Conservation (phyloP, 1,284 basidiomycete genomes). For the Trichosporon ovoides region DNA sequence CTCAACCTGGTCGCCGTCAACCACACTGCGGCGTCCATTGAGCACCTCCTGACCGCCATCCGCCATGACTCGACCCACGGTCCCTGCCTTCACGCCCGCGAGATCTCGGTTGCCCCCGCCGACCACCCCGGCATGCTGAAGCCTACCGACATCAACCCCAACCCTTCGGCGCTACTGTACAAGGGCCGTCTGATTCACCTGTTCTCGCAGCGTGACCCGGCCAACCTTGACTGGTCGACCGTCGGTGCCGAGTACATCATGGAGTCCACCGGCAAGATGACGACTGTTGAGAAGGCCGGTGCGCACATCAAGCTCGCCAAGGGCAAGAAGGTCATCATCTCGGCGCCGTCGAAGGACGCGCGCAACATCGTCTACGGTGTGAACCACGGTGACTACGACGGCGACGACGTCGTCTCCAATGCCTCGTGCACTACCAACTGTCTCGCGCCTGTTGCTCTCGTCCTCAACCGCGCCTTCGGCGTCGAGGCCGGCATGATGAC, state of each 20-base stretch:
- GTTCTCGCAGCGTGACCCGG: constrained; percentile 44
- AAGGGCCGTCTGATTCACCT: constrained; percentile 44
- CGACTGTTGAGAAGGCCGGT: constrained; percentile 41
- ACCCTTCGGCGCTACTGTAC: constrained; percentile 37
- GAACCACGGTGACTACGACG: constrained; percentile 43
- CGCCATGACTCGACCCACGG: constrained; percentile 50
- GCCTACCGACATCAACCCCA: constrained; percentile 32
- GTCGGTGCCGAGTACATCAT: constrained; percentile 47
- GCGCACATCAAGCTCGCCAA: constrained; percentile 41
- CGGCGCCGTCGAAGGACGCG: constrained; percentile 45
- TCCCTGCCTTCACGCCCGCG: constrained; percentile 23
- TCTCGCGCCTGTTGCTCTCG: constrained; percentile 47
- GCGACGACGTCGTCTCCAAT: constrained; percentile 47
- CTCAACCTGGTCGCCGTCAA: constrained; percentile 47
- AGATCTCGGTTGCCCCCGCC: constrained; percentile 34
- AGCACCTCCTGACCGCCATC: constrained; percentile 44
- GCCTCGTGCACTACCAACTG: constrained; percentile 51
- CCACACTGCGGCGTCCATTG: constrained; percentile 47
- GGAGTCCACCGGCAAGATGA: constrained; percentile 47
- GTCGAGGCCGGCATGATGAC: constrained; percentile 51
- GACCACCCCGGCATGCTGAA: constrained; percentile 37
- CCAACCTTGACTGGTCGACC: constrained; percentile 42
- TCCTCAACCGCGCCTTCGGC: constrained; percentile 45
- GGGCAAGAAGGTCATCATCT: constrained; percentile 50
- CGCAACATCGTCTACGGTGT: constrained; percentile 48